These are phyloP conservation scores for Ophiostoma novo-ulmi DNA, from an alignment of 2,329 filamentous ascomycete genomes.

Conservation along the genomic window DNA sequence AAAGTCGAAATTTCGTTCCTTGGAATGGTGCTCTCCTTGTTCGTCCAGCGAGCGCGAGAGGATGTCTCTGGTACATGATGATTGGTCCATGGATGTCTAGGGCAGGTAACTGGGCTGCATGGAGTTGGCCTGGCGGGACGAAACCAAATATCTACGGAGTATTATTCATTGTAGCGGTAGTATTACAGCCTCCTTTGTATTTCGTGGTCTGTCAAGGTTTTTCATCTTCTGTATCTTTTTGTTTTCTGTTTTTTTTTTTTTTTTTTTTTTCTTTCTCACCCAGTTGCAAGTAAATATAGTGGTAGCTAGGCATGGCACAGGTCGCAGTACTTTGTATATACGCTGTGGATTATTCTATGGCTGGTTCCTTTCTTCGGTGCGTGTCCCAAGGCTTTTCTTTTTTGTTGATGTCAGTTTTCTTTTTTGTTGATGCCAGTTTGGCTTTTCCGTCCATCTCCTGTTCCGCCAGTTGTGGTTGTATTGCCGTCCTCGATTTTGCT, in stretches of 20 bases:
- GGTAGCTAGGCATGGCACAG: neutral
- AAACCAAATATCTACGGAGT: neutral
- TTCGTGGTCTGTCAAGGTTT: neutral
- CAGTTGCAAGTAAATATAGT: too few species aligned
- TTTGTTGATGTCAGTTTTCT: neutral
- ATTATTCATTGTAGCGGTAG: neutral
- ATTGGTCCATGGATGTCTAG: neutral
- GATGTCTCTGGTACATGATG: neutral
- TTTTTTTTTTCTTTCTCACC: too few species aligned
- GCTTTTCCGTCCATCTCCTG: neutral
- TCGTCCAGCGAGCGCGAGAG: neutral
- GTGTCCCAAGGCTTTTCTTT: neutral
- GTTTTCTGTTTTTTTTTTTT: neutral
- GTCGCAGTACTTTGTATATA: neutral
- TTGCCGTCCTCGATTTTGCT: too few species aligned
- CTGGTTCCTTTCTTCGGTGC: neutral
- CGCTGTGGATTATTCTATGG: neutral
- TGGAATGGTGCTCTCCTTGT: slow-evolving; percentile 2
- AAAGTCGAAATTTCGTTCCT: neutral
- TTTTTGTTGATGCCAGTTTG: neutral
- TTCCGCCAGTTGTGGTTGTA: neutral
- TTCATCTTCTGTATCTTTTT: neutral
- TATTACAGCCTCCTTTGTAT: neutral
- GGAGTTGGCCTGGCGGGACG: neutral
- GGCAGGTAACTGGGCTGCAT: neutral